Percentiles rank a stretch among this genome's conserved stretches.
phyloP scores from a whole-genome alignment of 169 alveolate genomes.

The Eimeria falciformis region DNA sequence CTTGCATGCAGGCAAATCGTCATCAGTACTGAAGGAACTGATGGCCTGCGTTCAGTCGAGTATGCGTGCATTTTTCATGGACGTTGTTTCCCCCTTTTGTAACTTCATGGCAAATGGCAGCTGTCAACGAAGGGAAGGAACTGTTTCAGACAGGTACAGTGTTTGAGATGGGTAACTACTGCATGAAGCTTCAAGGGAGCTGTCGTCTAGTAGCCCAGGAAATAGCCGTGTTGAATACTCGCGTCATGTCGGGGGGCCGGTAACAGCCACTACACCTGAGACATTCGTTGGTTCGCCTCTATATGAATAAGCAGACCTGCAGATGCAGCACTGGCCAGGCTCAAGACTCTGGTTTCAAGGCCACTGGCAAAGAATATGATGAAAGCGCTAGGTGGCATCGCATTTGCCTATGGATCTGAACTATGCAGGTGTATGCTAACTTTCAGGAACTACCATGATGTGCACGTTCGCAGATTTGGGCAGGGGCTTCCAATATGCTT shows the following conservation, averaged over 20 bases:
- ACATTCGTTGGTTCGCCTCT: not conserved
- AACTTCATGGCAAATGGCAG: not conserved
- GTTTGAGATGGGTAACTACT: no score
- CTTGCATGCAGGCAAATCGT: not conserved
- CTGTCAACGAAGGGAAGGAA: conserved; percentile 32
- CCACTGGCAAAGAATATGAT: conserved; percentile 70
- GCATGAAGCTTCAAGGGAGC: not conserved
- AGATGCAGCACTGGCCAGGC: conserved; percentile 73
- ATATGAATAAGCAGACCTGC: conserved; percentile 42
- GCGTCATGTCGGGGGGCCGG: conserved; percentile 77
- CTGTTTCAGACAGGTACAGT: conserved; percentile 23
- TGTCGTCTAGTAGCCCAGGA: conserved; percentile 22
- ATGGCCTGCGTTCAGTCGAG: conserved; percentile 35
- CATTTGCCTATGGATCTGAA: not conserved
- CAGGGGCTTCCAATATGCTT: not conserved
- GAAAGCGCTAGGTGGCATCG: conserved; percentile 44
- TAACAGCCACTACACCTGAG: not conserved
- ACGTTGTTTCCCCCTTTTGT: not conserved
- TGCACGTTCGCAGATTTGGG: not conserved
- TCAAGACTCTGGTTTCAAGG: conserved; percentile 58
- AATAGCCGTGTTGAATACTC: conserved; percentile 48
- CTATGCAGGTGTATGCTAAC: not conserved
- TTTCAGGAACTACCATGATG: conserved; percentile 26
- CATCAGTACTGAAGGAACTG: conserved; percentile 4
- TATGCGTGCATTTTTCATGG: not conserved